Evolutionary conservation across 139 green algal species (phyloP).

Genomic region (Astrephomene gubernaculifera): DNA sequence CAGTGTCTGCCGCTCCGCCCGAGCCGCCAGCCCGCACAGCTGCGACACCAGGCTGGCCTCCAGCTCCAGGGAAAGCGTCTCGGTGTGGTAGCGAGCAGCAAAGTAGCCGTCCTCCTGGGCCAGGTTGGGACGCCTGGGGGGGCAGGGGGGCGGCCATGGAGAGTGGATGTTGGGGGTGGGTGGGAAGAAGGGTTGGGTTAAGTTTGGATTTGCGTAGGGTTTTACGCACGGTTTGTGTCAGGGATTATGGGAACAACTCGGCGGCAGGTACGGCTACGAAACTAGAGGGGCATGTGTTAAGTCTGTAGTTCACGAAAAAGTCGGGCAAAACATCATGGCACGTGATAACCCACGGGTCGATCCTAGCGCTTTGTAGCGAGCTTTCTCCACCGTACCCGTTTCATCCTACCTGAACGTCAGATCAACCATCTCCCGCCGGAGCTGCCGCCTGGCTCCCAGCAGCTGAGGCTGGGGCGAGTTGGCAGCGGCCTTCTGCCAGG

Average conservation of each 20-base stretch:
- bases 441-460: conserved; percentile 41
- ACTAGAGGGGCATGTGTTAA: too few species aligned
- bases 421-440: conserved; percentile 56
- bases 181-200: too few species aligned
- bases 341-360: too few species aligned
- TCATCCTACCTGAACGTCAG: conserved; percentile 58
- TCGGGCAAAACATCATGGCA: too few species aligned
- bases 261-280: too few species aligned
- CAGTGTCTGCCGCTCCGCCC: conserved; percentile 25
- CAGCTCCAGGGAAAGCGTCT: conserved; percentile 45
- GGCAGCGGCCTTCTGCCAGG: background rate
- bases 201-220: too few species aligned
- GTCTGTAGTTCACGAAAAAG: too few species aligned
- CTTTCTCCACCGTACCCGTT: too few species aligned
- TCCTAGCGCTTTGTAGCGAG: too few species aligned
- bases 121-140: conserved; percentile 36
- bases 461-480: conserved; percentile 42
- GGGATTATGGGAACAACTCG: too few species aligned
- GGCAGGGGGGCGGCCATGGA: background rate
- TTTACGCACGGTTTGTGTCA: too few species aligned
- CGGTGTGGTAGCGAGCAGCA: conserved; percentile 43
- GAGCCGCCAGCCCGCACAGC: conserved; percentile 4
- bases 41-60: conserved; percentile 41
- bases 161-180: background rate
- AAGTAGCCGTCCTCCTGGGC: conserved; percentile 56